These are phyloP conservation scores for Lactarius deliciosus DNA, from an alignment of 768 basidiomycete genomes.

Conservation along the genomic window DNA sequence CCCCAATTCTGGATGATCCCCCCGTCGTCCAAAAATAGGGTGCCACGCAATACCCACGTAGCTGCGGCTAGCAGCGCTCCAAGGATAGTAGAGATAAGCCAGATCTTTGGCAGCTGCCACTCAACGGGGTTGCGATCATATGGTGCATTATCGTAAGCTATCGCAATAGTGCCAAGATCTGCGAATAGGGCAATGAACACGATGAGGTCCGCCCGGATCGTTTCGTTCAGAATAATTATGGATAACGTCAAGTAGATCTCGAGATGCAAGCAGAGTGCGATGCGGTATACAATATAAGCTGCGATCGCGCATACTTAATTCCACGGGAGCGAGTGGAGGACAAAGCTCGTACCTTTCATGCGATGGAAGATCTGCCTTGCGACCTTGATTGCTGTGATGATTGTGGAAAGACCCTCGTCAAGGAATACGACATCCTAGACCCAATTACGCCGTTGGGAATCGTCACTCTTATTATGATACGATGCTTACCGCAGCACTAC, in stretches of 20 bases:
- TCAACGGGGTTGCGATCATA: conserved; percentile 44
- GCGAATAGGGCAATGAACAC: conserved; percentile 48
- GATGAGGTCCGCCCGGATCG: conserved; percentile 48
- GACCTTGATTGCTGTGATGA: conserved; percentile 48
- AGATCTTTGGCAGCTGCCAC: conserved; percentile 51
- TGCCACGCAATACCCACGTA: conserved; percentile 48
- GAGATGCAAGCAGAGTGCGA: conserved; percentile 49
- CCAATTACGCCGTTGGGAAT: not conserved
- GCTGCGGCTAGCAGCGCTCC: conserved; percentile 37
- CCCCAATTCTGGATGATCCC: conserved; percentile 49
- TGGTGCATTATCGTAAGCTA: conserved; percentile 48
- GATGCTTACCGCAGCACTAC: conserved; percentile 36
- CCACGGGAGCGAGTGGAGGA: no score
- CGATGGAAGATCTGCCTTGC: conserved; percentile 52
- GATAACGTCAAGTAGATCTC: conserved; percentile 48
- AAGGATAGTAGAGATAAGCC: conserved; percentile 46
- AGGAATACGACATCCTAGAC: conserved; percentile 46
- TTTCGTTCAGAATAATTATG: conserved; percentile 48
- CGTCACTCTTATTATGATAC: not conserved
- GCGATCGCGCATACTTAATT: conserved; percentile 38
- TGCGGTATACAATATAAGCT: conserved; percentile 50
- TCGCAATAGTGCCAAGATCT: conserved; percentile 49
- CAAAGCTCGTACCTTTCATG: conserved; percentile 40
- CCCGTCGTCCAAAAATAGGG: conserved; percentile 40
- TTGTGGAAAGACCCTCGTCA: conserved; percentile 45